phyloP scores from a whole-genome alignment of 768 basidiomycete species.

The Trametes sanguinea region DNA sequence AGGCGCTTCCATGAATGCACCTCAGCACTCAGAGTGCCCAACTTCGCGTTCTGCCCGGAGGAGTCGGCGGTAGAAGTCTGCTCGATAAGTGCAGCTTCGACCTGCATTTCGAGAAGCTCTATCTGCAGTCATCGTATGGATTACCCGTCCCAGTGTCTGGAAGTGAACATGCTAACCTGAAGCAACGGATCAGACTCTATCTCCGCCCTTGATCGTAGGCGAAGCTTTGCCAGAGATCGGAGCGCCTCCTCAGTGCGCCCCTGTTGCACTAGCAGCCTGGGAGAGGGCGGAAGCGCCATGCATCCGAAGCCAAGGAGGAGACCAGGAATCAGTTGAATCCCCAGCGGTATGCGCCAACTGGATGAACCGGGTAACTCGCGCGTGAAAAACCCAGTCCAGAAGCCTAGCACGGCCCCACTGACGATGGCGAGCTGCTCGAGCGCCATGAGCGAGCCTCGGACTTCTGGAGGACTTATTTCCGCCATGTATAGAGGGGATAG shows the following conservation, averaged over 20 bases:
- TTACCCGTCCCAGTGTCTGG: too few species aligned
- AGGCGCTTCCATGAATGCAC: slow-evolving; percentile 59
- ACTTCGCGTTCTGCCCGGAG: slow-evolving; percentile 1
- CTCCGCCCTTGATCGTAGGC: slow-evolving; percentile 50
- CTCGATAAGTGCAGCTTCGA: slow-evolving; percentile 57
- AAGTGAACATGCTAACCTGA: slow-evolving; percentile 38
- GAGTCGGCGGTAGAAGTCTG: slow-evolving; percentile 28
- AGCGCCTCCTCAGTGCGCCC: slow-evolving; percentile 61
- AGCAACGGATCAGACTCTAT: slow-evolving; percentile 51
- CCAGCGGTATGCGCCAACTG: slow-evolving; percentile 81
- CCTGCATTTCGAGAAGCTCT: slow-evolving; percentile 77
- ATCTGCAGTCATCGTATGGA: slow-evolving; percentile 43
- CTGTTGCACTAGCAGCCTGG: slow-evolving; percentile 57
- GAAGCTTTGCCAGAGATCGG: slow-evolving; percentile 54
- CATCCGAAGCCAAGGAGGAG: slow-evolving; percentile 63
- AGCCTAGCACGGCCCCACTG: slow-evolving; percentile 77
- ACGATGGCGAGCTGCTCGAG: slow-evolving; percentile 84
- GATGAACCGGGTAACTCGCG: slow-evolving; percentile 60
- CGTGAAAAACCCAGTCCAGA: slow-evolving; percentile 80
- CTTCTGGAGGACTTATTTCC: slow-evolving; percentile 81
- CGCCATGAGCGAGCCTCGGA: slow-evolving; percentile 76
- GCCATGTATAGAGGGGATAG: slow-evolving; percentile 82
- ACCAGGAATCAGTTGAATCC: slow-evolving; percentile 70
- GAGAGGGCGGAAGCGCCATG: slow-evolving; percentile 60
- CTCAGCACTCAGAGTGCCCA: slow-evolving; percentile 28